Evolutionary conservation across 768 basidiomycete genomes (phyloP), one percentile per base, ranked within the genome.

Genomic region (Gloeophyllum trabeum): DNA sequence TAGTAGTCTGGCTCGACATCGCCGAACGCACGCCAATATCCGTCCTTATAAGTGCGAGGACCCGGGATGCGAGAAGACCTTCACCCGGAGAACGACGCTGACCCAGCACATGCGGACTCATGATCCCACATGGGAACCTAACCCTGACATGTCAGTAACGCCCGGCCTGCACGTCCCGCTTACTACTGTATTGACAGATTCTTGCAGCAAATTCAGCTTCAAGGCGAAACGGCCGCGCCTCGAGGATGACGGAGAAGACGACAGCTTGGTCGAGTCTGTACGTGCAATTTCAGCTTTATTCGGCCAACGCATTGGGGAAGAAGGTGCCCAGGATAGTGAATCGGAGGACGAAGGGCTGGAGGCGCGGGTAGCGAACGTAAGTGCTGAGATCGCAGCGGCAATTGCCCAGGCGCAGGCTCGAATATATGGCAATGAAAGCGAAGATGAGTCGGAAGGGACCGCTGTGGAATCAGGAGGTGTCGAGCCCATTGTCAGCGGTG

Each of bases 81-180:
- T 91, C 60, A 89, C 86, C 18, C 75, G 89, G 43, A 72, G 86
- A 44, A 87, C 87, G 42, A 89, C 87, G 19, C 61, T 92, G 43
- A 89, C 82, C 4, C 75, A 81, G 24, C 89, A 91, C 60, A 89
- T 91, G 86, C 75, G 79, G 45, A 85, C 81, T 21, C 87, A 91
- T 58, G 84, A 89, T 60, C 83, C 87, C 35, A 67, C 66, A 48
- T 90, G 85, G 84, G 81, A 81, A 50, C 82, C 86, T 32, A 84
- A 89, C 64, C 84, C 85, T 24, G 79, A 78, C 51, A 69, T 85
- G 86, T 88, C 58, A 50, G 81, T 69, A 35, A 35, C 46, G 26
- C 39, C 42, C 44, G 46, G 3, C 49, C 21, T 39, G 10, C 4
- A n/a, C 34, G 6, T 20, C 38, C 39, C 34, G 30, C 43, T 16